A percentile compares a stretch with the other conserved stretches of the same genome.
phyloP scores from a whole-genome alignment of 208 protist species.

The Trypanosoma melophagium region DNA sequence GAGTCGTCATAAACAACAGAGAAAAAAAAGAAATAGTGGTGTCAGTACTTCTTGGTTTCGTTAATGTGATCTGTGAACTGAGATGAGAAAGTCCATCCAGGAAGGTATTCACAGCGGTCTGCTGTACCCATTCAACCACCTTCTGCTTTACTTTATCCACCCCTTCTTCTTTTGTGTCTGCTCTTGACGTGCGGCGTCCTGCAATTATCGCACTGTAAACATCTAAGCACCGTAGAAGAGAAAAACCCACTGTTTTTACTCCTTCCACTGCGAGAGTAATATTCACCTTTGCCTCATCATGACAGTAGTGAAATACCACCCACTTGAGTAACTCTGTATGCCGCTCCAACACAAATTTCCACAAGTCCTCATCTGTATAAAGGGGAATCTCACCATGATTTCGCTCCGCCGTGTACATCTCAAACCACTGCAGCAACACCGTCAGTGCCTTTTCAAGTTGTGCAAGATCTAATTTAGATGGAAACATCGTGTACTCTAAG shows the following conservation, averaged over 20 bases:
- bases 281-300: background rate
- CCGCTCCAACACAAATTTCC: conserved; percentile 68
- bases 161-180: conserved; percentile 7
- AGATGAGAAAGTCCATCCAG: conserved; percentile 15
- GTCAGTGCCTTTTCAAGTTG: conserved; percentile 55
- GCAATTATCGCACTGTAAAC: conserved; percentile 27
- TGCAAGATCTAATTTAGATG: conserved; percentile 34
- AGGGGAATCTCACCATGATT: conserved; percentile 47
- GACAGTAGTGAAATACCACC: conserved; percentile 29
- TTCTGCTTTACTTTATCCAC: background rate
- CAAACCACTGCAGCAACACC: conserved; percentile 65
- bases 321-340: conserved; percentile 62
- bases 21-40: background rate
- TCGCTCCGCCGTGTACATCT: conserved; percentile 39
- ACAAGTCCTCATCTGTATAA: conserved; percentile 58
- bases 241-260: conserved; percentile 36
- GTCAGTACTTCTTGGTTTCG: background rate
- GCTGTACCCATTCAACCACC: conserved; percentile 13
- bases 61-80: background rate
- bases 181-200: background rate
- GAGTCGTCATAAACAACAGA: background rate
- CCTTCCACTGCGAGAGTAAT: conserved; percentile 19
- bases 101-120: conserved; percentile 13
- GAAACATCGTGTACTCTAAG: conserved; percentile 28
- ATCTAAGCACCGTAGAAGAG: conserved; percentile 42